Evolutionary conservation across 768 basidiomycete genomes (phyloP).

Genomic region (Rhodotorula diobovata): DNA sequence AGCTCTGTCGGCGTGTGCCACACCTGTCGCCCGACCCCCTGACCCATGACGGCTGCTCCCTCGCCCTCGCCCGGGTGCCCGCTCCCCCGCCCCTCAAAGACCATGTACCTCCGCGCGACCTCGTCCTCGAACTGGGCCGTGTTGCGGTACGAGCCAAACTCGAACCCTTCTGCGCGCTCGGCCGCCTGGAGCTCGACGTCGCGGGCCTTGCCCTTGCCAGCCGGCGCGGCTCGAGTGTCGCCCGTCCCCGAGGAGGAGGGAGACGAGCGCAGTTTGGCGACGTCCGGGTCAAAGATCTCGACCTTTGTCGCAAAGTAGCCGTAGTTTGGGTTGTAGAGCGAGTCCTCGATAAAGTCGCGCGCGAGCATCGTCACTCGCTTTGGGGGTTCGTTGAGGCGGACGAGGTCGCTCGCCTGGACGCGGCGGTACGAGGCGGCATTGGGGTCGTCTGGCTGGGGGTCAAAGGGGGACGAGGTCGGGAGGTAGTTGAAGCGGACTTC

Average conservation of each 20-base stretch:
- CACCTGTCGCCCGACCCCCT: constrained; percentile 72
- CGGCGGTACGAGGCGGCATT: constrained; percentile 49
- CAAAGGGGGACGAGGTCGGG: constrained; percentile 51
- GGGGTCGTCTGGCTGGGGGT: constrained; percentile 27
- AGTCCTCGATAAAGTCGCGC: constrained; percentile 94
- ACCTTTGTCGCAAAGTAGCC: constrained; percentile 95
- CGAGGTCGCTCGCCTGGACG: constrained; percentile 69
- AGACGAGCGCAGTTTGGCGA: background rate
- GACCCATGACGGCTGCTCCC: constrained; percentile 46
- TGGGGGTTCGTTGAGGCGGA: constrained; percentile 60
- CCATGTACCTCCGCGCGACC: constrained; percentile 69
- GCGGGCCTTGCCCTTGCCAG: constrained; percentile 21
- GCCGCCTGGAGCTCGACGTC: constrained; percentile 7
- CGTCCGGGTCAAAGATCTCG: constrained; percentile 64
- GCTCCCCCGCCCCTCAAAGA: constrained; percentile 57
- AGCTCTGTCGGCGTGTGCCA: constrained; percentile 99
- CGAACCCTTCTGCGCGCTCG: constrained; percentile 50
- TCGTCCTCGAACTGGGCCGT: constrained; percentile 72
- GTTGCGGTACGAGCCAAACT: constrained; percentile 66
- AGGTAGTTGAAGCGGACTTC: constrained; percentile 77
- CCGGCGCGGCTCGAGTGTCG: constrained; percentile 48
- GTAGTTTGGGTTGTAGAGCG: constrained; percentile 92
- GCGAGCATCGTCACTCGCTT: constrained; percentile 84
- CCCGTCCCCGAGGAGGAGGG: constrained; percentile 45
- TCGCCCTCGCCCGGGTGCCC: constrained; percentile 29